Base-by-base conservation (phyloP, 2,329 filamentous ascomycete species). In the Pseudocercospora fuligena region DNA sequence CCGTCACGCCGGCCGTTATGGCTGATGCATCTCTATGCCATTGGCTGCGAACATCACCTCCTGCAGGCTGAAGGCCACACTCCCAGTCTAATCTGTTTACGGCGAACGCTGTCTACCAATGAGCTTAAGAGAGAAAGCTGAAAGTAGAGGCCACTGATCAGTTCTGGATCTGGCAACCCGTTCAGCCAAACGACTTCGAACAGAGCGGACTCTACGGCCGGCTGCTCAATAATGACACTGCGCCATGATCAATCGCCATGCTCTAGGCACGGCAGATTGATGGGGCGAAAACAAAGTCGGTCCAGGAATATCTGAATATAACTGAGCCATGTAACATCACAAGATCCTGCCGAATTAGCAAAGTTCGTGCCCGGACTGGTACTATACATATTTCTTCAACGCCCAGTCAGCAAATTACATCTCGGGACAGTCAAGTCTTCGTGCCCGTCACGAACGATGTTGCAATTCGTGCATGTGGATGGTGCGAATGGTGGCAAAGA, bases 401-500 rank as follows among this genome's bases (percentile, higher is more conserved):
- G 40, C 19, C 40, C 7, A 19, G 40, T 46, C 40, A 46, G 40
- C 40, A 16, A 46, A 7, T 16, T 46, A 46, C 40, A 46, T 19
- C 40, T 46, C 12, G 40, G 40, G 40, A 46, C 14, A 16, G 12
- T 8, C 19, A 46, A 46, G 40, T 46, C 40, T 46, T 19, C 14
- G 40, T 46, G 5, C 21, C 57, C n/a, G n/a, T n/a, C n/a, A n/a
- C n/a, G n/a, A 25, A 49, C 46, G 21, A 62, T 66, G 64, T 53
- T 66, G 43, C 58, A 66, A 14, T 62, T 66, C 58, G 64, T 66
- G 23, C 49, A 62, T 51, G 51, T 66, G 16, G 63, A 49, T 57
- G 65, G 65, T 54, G 27, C 65, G 19, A 51, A 43, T 63, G 65
- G 65, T 23, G 54, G 53, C n/a, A 63, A 66, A 33, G 65, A 66